Evolutionary conservation across 768 basidiomycete genomes (phyloP).

Genomic region (Boletus pseudopeckii): DNA sequence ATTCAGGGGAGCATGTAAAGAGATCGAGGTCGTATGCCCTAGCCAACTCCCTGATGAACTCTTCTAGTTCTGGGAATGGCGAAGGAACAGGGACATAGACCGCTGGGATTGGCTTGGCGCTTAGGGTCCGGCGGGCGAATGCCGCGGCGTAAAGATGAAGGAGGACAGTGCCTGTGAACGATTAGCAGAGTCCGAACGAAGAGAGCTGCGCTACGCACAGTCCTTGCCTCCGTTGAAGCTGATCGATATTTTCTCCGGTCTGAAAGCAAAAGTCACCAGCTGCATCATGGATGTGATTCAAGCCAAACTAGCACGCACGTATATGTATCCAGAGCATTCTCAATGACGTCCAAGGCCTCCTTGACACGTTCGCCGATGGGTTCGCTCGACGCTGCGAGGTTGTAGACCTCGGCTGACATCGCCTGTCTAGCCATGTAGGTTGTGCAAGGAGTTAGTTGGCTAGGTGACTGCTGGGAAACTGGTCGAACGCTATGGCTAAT

Average conservation of each 20-base stretch:
- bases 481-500: constrained; percentile 1
- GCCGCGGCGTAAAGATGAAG: constrained; percentile 83
- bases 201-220: constrained; percentile 52
- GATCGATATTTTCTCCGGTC: constrained; percentile 70
- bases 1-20: constrained; percentile 35
- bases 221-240: constrained; percentile 99
- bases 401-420: constrained; percentile 59
- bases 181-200: background rate
- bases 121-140: constrained; percentile 45
- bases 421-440: constrained; percentile 31
- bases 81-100: constrained; percentile 90
- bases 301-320: constrained; percentile 55
- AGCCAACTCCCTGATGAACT: constrained; percentile 69
- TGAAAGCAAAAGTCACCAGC: constrained; percentile 27
- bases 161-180: constrained; percentile 79
- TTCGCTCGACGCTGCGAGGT: constrained; percentile 52
- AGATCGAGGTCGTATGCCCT: constrained; percentile 72
- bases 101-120: constrained; percentile 51
- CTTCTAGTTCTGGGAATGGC: constrained; percentile 80
- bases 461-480: constrained; percentile 3
- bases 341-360: constrained; percentile 81
- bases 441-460: background rate
- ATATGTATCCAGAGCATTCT: constrained; percentile 68
- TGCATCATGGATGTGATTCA: constrained; percentile 5
- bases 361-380: constrained; percentile 59